Percentiles rank a stretch among this genome's conserved stretches.
These are phyloP conservation scores for Torrubiella hemipterigena DNA, from an alignment of 2,329 filamentous ascomycete genomes.

Conservation along the genomic window DNA sequence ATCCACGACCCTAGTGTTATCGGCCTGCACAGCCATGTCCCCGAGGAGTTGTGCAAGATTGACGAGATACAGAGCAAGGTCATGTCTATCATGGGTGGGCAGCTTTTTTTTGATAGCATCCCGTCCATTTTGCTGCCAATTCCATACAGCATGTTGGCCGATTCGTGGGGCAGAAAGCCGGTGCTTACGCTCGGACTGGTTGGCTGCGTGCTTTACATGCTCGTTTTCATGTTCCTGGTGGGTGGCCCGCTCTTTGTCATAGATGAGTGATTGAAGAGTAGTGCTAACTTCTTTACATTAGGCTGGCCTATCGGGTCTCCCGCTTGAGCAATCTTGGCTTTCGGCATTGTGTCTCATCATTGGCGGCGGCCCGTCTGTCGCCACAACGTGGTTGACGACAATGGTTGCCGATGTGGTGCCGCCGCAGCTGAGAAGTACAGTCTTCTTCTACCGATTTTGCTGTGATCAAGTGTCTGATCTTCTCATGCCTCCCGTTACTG, in stretches of 20 bases:
- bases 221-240: not conserved
- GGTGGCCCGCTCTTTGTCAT: not conserved
- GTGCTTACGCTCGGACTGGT: not conserved
- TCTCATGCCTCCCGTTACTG: not conserved
- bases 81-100: slow-evolving; percentile 1
- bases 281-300: not conserved
- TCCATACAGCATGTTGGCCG: not conserved
- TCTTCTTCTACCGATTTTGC: slow-evolving; percentile 1
- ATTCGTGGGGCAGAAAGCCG: not conserved
- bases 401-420: slow-evolving; percentile 1
- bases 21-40: not conserved
- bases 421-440: not conserved
- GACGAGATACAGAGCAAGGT: slow-evolving; percentile 1
- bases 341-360: not conserved
- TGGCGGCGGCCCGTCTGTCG: not conserved
- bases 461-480: not conserved
- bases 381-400: not conserved
- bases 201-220: not conserved
- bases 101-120: slow-evolving; percentile 3
- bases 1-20: not conserved
- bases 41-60: slow-evolving; percentile 2
- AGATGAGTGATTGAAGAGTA: not conserved
- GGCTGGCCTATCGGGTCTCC: not conserved
- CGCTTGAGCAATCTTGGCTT: not conserved
- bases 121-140: not conserved